These are phyloP conservation scores for Paraphaeosphaeria minitans DNA, from an alignment of 2,329 filamentous ascomycete genomes.

Conservation along the genomic window DNA sequence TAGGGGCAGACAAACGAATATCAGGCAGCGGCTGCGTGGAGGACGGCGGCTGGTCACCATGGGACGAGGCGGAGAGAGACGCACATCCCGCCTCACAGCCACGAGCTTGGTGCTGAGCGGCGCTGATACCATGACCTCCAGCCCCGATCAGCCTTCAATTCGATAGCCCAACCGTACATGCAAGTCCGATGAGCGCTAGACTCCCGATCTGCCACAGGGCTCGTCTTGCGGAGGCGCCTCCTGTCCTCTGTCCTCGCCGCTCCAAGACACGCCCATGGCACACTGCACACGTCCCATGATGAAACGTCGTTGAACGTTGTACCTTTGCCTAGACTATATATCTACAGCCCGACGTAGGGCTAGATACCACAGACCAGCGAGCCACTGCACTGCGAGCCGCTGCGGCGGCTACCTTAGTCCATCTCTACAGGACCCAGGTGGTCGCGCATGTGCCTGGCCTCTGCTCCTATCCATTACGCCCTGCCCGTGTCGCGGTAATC, in stretches of 20 bases:
- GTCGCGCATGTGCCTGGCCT: conserved; percentile 1
- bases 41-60: not conserved
- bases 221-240: not conserved
- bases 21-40: conserved; percentile 3
- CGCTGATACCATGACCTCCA: conserved; percentile 9
- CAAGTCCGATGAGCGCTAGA: conserved; percentile 8
- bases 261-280: not conserved
- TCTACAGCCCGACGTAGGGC: conserved; percentile 2
- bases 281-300: not conserved
- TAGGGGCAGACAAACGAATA: not conserved
- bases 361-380: conserved; percentile 8
- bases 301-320: not conserved
- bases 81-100: conserved; percentile 5
- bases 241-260: not conserved
- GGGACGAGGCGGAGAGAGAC: conserved; percentile 8
- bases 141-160: conserved; percentile 6
- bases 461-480: not conserved
- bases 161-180: conserved; percentile 6
- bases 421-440: not conserved
- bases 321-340: too few relatives aligned
- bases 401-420: conserved; percentile 9
- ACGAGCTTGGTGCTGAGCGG: conserved; percentile 10
- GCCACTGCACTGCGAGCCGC: conserved; percentile 6
- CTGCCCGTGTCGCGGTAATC: not conserved
- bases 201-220: conserved; percentile 2